These are phyloP conservation scores for Umbelopsis ramanniana DNA, from an alignment of 192 early-diverging fungal species.

Conservation along the genomic window DNA sequence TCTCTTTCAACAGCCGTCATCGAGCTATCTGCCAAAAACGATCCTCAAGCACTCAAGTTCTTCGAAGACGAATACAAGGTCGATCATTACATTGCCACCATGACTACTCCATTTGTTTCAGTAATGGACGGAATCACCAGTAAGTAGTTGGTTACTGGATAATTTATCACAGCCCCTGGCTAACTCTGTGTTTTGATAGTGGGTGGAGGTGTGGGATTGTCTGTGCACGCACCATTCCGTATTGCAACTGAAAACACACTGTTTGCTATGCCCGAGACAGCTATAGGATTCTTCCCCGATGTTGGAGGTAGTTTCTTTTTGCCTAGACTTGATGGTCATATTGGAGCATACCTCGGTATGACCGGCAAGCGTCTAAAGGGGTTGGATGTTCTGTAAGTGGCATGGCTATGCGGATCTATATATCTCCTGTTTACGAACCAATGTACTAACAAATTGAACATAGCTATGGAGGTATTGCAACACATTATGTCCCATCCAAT, in stretches of 20 bases:
- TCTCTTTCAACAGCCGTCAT: slow-evolving; percentile 45
- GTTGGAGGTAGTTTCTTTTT: slow-evolving; percentile 96
- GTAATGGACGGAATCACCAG: slow-evolving; percentile 88
- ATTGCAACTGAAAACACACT: slow-evolving; percentile 95
- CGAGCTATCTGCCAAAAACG: slow-evolving; percentile 45
- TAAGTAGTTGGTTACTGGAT: slow-evolving; percentile 31
- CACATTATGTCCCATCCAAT: slow-evolving; percentile 92
- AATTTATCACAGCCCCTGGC: too few species aligned
- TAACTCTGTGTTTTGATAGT: slow-evolving; percentile 45
- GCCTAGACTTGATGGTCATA: slow-evolving; percentile 91
- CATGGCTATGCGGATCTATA: neutral
- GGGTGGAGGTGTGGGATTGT: slow-evolving; percentile 97
- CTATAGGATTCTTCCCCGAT: slow-evolving; percentile 97
- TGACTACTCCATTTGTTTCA: slow-evolving; percentile 86
- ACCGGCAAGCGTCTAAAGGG: slow-evolving; percentile 82
- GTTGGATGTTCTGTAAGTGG: slow-evolving; percentile 78
- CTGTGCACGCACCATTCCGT: slow-evolving; percentile 94
- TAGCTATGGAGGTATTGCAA: slow-evolving; percentile 90
- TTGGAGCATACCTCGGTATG: slow-evolving; percentile 91
- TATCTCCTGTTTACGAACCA: neutral
- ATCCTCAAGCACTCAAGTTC: slow-evolving; percentile 73
- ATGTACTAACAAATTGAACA: neutral
- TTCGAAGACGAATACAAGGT: slow-evolving; percentile 92
- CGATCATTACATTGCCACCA: slow-evolving; percentile 90
- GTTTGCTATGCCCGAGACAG: slow-evolving; percentile 98